A percentile compares a stretch with the other conserved stretches of the same genome.
phyloP scores from a whole-genome alignment of 257 asterid species.

The Anisodus acutangulus region DNA sequence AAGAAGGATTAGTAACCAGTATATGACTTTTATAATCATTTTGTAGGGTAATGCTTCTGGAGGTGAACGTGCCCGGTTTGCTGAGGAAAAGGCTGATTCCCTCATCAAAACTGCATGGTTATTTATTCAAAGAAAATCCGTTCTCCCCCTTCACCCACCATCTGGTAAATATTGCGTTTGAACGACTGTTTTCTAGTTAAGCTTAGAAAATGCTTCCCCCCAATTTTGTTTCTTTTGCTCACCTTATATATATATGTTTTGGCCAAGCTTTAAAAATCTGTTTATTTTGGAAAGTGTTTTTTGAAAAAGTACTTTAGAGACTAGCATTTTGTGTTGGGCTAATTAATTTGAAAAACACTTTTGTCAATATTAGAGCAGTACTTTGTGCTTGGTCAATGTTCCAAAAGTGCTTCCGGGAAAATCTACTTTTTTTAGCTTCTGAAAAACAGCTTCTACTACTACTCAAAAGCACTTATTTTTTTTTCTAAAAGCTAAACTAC shows the following conservation, averaged over 20 bases:
- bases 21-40: background rate
- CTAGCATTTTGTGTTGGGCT: too few species aligned
- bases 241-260: background rate
- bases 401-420: too few species aligned
- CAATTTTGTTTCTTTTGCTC: background rate
- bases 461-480: too few species aligned
- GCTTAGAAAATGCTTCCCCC: background rate
- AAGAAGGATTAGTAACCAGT: background rate
- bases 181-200: background rate
- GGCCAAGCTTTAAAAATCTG: too few species aligned
- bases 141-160: slow-evolving; percentile 74
- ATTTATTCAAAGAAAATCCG: slow-evolving; percentile 62
- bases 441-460: too few species aligned
- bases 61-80: slow-evolving; percentile 83
- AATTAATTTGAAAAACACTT: too few species aligned
- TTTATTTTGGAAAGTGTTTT: too few species aligned
- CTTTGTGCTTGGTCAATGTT: too few species aligned
- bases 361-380: too few species aligned
- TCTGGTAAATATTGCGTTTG: slow-evolving; percentile 45
- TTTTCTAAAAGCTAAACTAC: too few species aligned
- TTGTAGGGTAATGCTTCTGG: slow-evolving; percentile 96
- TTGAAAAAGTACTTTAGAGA: too few species aligned
- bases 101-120: slow-evolving; percentile 69
- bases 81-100: slow-evolving; percentile 72
- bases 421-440: too few species aligned